phyloP scores from a whole-genome alignment of 2,329 filamentous ascomycete species.

The Fusarium devonianum region DNA sequence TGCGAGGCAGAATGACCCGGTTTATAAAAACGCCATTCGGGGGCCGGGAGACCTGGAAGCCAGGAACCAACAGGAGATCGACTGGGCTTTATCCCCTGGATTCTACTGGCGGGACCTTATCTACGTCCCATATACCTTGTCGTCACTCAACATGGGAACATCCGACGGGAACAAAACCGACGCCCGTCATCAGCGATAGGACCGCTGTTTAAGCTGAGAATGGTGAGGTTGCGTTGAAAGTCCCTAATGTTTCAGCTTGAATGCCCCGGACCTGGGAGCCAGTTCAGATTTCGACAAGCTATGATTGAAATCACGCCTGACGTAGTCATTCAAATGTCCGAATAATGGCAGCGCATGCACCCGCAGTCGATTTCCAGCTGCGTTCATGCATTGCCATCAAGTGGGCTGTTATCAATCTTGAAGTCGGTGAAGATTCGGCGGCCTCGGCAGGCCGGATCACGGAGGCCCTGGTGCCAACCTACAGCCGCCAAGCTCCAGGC shows the following conservation, averaged over 20 bases:
- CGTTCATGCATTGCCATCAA: slow-evolving; percentile 3
- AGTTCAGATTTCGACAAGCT: background rate
- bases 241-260: slow-evolving; percentile 25
- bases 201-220: slow-evolving; percentile 25
- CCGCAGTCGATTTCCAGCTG: background rate
- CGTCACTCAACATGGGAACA: slow-evolving; percentile 6
- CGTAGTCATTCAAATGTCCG: background rate
- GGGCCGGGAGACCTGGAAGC: too few relatives aligned
- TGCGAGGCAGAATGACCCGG: too few relatives aligned
- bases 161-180: slow-evolving; percentile 6
- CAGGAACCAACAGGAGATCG: too few relatives aligned
- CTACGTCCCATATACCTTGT: background rate
- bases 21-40: too few relatives aligned
- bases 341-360: background rate
- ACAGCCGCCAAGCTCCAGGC: slow-evolving; percentile 3
- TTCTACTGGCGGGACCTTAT: too few relatives aligned
- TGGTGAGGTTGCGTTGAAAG: slow-evolving; percentile 20
- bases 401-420: slow-evolving; percentile 24
- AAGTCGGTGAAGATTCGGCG: slow-evolving; percentile 36
- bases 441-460: slow-evolving; percentile 33
- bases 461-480: slow-evolving; percentile 1
- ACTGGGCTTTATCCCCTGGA: too few relatives aligned
- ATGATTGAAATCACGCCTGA: background rate
- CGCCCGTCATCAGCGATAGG: slow-evolving; percentile 19
- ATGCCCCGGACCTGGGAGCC: slow-evolving; percentile 1